These are phyloP conservation scores for Saccharata proteae DNA, from an alignment of 2,329 filamentous ascomycete species.

Conservation along the genomic window DNA sequence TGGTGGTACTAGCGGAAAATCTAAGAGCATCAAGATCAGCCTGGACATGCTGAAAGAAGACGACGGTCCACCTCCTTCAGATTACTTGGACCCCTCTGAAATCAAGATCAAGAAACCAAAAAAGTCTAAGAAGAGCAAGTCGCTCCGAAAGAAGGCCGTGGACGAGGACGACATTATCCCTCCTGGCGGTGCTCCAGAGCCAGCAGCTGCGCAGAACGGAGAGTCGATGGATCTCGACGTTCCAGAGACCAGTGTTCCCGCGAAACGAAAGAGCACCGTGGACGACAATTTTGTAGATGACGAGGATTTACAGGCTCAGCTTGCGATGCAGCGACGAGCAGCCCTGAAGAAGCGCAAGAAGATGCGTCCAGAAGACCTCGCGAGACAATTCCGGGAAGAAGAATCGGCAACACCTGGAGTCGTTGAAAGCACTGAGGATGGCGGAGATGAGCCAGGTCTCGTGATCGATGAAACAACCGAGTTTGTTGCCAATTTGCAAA, in stretches of 20 bases:
- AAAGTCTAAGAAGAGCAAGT: constrained; percentile 64
- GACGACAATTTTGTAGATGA: constrained; percentile 73
- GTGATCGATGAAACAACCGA: constrained; percentile 95
- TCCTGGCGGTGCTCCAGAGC: constrained; percentile 17
- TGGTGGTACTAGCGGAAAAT: constrained; percentile 39
- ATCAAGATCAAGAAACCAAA: constrained; percentile 93
- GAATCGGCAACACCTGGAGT: constrained; percentile 33
- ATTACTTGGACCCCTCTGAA: constrained; percentile 77
- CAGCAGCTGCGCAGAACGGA: constrained; percentile 14
- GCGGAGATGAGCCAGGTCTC: constrained; percentile 50
- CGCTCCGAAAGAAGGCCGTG: constrained; percentile 58
- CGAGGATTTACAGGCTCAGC: constrained; percentile 76
- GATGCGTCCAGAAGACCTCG: constrained; percentile 74
- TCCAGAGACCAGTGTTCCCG: constrained; percentile 16
- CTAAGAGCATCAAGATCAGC: constrained; percentile 59
- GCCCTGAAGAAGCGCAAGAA: constrained; percentile 89
- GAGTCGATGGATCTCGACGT: constrained; percentile 66
- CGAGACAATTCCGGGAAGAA: constrained; percentile 62
- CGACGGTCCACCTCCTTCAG: constrained; percentile 53
- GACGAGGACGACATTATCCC: constrained; percentile 45
- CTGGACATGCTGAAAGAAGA: constrained; percentile 60
- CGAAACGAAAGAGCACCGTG: constrained; percentile 45
- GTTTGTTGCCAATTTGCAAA: constrained; percentile 78
- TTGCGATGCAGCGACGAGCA: constrained; percentile 70
- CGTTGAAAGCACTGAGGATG: constrained; percentile 49